Percentiles rank a stretch among this genome's conserved stretches.
phyloP scores from a whole-genome alignment of 768 basidiomycete species.

The Russula brevipes region DNA sequence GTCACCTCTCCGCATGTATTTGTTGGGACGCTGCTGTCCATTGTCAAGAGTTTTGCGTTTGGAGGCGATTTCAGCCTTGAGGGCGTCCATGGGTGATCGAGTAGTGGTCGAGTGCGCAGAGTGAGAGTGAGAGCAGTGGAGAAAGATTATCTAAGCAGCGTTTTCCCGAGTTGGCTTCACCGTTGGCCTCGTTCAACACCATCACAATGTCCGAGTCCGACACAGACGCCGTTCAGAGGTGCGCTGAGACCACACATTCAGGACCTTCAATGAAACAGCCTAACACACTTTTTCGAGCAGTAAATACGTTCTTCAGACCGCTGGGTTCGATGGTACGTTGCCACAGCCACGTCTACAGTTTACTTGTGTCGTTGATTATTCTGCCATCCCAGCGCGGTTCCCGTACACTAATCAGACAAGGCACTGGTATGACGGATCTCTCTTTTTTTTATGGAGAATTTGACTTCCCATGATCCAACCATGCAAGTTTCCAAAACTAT shows the following conservation, averaged over 20 bases:
- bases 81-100: constrained; percentile 64
- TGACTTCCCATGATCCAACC: not conserved
- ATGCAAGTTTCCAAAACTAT: constrained; percentile 86
- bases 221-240: constrained; percentile 51
- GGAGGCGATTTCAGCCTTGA: constrained; percentile 80
- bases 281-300: constrained; percentile 35
- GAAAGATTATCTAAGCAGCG: constrained; percentile 16
- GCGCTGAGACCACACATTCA: constrained; percentile 10
- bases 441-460: not conserved
- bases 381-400: constrained; percentile 60
- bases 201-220: constrained; percentile 62
- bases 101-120: no score
- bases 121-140: not conserved
- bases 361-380: constrained; percentile 16
- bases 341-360: constrained; percentile 3
- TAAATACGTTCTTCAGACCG: constrained; percentile 89
- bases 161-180: constrained; percentile 23
- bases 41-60: constrained; percentile 76
- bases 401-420: constrained; percentile 91
- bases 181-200: constrained; percentile 29
- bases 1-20: constrained; percentile 92
- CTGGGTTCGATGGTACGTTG: constrained; percentile 81
- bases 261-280: constrained; percentile 17
- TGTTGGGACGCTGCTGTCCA: constrained; percentile 54
- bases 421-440: constrained; percentile 68